Evolutionary conservation across 345 rosid species (phyloP).

Genomic region (Anastatica hierochuntica): DNA sequence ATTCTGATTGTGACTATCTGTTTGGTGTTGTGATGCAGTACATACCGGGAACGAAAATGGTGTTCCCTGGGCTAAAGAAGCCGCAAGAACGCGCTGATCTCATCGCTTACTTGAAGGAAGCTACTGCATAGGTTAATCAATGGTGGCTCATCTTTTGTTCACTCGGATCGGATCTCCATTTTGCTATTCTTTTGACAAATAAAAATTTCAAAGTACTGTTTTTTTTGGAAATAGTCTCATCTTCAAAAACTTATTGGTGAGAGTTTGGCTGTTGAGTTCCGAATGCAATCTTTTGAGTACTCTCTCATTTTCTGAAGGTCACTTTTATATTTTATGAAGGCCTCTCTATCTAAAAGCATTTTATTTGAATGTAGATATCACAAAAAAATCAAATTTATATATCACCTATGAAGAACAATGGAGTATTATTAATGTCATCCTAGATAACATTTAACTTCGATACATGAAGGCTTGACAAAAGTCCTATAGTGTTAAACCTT

Average conservation of each 20-base stretch:
- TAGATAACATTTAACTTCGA: conserved; percentile 2
- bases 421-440: background rate
- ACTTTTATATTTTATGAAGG: background rate
- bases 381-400: background rate
- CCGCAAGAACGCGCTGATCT: conserved; percentile 90
- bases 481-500: conserved; percentile 9
- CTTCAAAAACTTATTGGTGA: conserved; percentile 5
- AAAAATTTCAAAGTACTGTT: conserved; percentile 4
- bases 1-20: too few species aligned
- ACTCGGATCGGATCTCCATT: too few species aligned
- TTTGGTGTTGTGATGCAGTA: conserved; percentile 42
- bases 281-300: too few species aligned
- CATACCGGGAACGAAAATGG: conserved; percentile 98
- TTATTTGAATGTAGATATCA: background rate
- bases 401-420: conserved; percentile 11
- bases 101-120: conserved; percentile 78
- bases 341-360: background rate
- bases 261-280: background rate
- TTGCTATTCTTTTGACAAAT: conserved; percentile 25
- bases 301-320: too few species aligned
- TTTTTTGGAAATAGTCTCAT: background rate
- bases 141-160: conserved; percentile 10
- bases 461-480: background rate
- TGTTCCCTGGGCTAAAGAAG: conserved; percentile 94
- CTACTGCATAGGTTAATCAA: conserved; percentile 40